Conservation (phyloP, 805 yeast genomes). For the Candida orba region DNA sequence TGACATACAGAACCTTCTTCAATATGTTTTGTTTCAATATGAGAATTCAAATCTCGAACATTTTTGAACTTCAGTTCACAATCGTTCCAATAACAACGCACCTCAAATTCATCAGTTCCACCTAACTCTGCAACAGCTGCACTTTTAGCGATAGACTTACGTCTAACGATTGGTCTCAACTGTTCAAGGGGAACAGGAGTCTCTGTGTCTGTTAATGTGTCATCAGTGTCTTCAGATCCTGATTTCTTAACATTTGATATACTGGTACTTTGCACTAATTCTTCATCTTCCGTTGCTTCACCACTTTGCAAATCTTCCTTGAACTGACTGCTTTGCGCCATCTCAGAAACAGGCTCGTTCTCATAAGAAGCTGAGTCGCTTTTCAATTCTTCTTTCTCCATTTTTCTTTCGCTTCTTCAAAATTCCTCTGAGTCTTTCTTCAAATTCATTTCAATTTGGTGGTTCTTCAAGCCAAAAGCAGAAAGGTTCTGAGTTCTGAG, state of each 20-base stretch:
- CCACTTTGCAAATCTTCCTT: neutral
- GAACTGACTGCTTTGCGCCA: neutral
- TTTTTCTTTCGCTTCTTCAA: no score
- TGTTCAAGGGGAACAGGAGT: neutral
- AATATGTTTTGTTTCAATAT: slow-evolving; percentile 8
- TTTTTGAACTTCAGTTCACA: neutral
- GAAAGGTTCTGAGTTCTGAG: neutral
- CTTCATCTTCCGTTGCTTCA: slow-evolving; percentile 8
- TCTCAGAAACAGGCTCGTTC: neutral
- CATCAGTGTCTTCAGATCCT: slow-evolving; percentile 3
- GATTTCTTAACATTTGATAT: neutral
- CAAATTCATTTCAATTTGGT: neutral
- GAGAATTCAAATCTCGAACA: slow-evolving; percentile 6
- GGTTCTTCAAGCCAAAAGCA: neutral
- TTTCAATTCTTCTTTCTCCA: neutral
- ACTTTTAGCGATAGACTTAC: no score
- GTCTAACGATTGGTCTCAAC: neutral
- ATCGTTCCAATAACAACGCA: slow-evolving; percentile 11
- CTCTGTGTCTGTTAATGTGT: slow-evolving; percentile 3
- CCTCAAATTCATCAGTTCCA: neutral
- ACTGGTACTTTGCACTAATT: neutral
- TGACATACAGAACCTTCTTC: slow-evolving; percentile 31
- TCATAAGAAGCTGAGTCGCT: neutral
- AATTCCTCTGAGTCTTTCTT: no score
- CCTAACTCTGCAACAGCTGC: no score